Base-by-base conservation (phyloP, 768 basidiomycete genomes). In the Serendipita vermifera region DNA sequence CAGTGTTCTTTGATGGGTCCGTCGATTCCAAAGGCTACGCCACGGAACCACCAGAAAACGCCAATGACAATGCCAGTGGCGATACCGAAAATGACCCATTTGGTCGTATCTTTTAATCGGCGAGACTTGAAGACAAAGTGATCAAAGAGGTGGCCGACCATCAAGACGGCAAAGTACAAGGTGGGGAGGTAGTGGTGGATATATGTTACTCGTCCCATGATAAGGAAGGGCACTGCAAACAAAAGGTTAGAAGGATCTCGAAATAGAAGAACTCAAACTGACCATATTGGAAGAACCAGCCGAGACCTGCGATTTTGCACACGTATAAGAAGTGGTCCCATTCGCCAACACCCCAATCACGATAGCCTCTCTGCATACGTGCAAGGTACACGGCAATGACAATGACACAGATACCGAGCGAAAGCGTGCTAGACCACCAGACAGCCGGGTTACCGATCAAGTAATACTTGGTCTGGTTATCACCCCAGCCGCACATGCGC, bases 181-280 rank as follows among this genome's bases (percentile, higher is more conserved):
- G 94, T 92, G 3, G 94, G 94, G 7, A 98, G 81, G 66, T 94
- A 97, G 73, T 96, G 92, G 68, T 98, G 94, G 26, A 98, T 72
- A 63, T 97, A 97, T 29, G 92, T 96, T 3, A 92, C 88, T 58
- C 92, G 88, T 20, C 89, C 93, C 96, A 99, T 99, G 72, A 97
- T 82, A 61, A 97, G 72, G 82, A 97, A 99, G 1, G 94, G 94
- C 22, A 85, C 93, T 96, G 62, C 7, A 61, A 20, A 53, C 11
- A 40, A 32, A 32, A 62, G 29, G 55, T 33, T 56, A 24, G 51
- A 32, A 17, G 15, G 15, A 35, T 24, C 29, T 9, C 15, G 32
- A 5, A 43, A 7, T 7, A 4, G 11, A 29, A 7, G 24, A 3
- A 39, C 26, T 55, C 1, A 2, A 29, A 17, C 85, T 64, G 62